phyloP scores from a whole-genome alignment of 495 filamentous ascomycete genomes.

The Penicillium argentinense region DNA sequence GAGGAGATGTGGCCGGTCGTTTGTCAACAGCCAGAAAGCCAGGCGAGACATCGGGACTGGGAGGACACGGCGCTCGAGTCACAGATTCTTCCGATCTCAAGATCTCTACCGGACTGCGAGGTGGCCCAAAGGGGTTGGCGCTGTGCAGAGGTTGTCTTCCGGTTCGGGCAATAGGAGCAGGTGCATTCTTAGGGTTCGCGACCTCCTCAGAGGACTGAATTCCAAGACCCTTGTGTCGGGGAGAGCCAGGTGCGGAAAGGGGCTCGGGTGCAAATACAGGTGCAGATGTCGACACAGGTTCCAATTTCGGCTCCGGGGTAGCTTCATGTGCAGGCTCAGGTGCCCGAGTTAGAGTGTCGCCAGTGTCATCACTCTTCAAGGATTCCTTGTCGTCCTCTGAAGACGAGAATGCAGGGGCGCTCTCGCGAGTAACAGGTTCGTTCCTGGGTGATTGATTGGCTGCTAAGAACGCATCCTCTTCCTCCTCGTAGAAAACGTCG shows the following conservation, averaged over 20 bases:
- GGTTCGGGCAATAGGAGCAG: neutral
- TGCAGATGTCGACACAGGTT: slow-evolving; percentile 19
- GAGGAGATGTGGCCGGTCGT: slow-evolving; percentile 50
- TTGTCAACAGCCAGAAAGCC: slow-evolving; percentile 44
- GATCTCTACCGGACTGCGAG: slow-evolving; percentile 29
- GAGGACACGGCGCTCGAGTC: slow-evolving; percentile 21
- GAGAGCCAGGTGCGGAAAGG: slow-evolving; percentile 20
- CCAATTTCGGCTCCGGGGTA: slow-evolving; percentile 15
- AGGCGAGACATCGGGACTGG: slow-evolving; percentile 46
- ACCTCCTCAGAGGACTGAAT: slow-evolving; percentile 43
- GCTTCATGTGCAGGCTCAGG: slow-evolving; percentile 12
- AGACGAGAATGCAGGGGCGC: slow-evolving; percentile 3
- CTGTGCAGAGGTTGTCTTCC: slow-evolving; percentile 15
- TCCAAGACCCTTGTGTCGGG: slow-evolving; percentile 41
- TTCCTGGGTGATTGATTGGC: slow-evolving; percentile 35
- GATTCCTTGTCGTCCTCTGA: slow-evolving; percentile 35
- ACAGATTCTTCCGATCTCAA: slow-evolving; percentile 32
- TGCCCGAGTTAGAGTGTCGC: slow-evolving; percentile 39
- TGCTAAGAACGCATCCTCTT: slow-evolving; percentile 68
- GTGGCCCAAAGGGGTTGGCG: slow-evolving; percentile 1
- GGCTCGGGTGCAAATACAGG: neutral
- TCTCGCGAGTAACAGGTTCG: slow-evolving; percentile 9
- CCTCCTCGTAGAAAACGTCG: slow-evolving; percentile 96
- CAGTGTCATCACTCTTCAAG: slow-evolving; percentile 35
- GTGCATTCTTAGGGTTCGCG: neutral